Conservation (phyloP, 2,329 filamentous ascomycete species). For the Rhinocladiella mackenziei region DNA sequence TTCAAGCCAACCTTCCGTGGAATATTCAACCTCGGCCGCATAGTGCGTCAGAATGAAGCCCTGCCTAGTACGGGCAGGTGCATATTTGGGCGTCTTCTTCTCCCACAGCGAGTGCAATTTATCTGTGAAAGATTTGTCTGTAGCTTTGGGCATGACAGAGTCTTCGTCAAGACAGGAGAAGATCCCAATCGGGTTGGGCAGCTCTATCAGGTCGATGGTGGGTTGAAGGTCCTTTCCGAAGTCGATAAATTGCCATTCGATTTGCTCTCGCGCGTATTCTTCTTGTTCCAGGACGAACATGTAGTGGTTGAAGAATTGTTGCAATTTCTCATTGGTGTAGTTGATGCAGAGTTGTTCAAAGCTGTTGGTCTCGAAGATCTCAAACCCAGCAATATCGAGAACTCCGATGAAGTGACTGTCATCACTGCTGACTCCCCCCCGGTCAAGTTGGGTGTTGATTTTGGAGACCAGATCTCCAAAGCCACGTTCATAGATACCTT, state of each 20-base stretch:
- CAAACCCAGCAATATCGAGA: conserved; percentile 96
- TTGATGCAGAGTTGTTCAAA: conserved; percentile 99
- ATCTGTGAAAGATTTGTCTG: conserved; percentile 93
- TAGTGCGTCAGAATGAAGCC: conserved; percentile 97
- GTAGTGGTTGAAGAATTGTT: conserved; percentile 99
- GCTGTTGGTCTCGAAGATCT: conserved; percentile 97
- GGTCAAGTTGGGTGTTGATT: conserved; percentile 88
- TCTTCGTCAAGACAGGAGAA: conserved; percentile 98
- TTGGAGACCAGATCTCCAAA: conserved; percentile 89
- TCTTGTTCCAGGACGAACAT: conserved; percentile 99
- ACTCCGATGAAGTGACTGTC: conserved; percentile 96
- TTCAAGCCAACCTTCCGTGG: conserved; percentile 89
- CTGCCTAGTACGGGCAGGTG: conserved; percentile 77
- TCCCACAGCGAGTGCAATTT: conserved; percentile 98
- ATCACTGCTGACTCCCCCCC: conserved; percentile 74
- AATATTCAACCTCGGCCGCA: conserved; percentile 95
- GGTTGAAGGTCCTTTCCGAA: conserved; percentile 96
- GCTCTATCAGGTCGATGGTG: conserved; percentile 93
- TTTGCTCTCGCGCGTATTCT: conserved; percentile 94
- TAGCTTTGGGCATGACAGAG: conserved; percentile 97
- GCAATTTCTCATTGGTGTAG: conserved; percentile 98
- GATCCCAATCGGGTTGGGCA: conserved; percentile 95
- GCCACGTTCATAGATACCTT: conserved; percentile 94
- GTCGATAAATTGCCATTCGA: conserved; percentile 99
- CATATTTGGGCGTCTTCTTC: conserved; percentile 90